These are phyloP conservation scores for Ustilago loliicola DNA, from an alignment of 1,284 basidiomycete genomes.

Conservation along the genomic window DNA sequence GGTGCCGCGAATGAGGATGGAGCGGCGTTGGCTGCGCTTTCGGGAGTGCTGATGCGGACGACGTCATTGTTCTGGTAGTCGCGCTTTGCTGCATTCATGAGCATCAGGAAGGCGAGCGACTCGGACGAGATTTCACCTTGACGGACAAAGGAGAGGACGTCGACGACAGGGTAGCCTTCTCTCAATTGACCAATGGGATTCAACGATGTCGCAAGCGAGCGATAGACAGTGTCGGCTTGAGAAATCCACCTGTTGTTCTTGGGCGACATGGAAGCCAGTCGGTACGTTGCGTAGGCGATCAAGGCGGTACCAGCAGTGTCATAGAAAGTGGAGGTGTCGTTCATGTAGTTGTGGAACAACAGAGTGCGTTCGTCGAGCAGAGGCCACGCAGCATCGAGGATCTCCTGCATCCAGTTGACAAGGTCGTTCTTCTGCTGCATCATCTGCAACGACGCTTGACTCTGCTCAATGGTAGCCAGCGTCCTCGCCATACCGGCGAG, in stretches of 20 bases:
- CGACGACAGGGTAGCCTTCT: constrained; percentile 53
- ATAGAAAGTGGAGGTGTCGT: constrained; percentile 53
- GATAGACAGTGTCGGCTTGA: constrained; percentile 57
- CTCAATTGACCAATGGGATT: constrained; percentile 49
- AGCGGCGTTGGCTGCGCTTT: constrained; percentile 23
- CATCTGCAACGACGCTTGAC: constrained; percentile 74
- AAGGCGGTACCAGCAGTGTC: constrained; percentile 63
- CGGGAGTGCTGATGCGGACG: constrained; percentile 29
- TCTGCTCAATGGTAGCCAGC: constrained; percentile 79
- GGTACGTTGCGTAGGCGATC: constrained; percentile 62
- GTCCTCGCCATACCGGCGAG: constrained; percentile 88
- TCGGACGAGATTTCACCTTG: constrained; percentile 59
- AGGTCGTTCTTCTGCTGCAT: constrained; percentile 77
- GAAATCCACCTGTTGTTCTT: constrained; percentile 33
- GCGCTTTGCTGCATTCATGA: constrained; percentile 62
- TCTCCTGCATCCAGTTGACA: constrained; percentile 78
- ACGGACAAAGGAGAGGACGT: constrained; percentile 58
- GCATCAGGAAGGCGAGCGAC: constrained; percentile 60
- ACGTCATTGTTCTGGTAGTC: constrained; percentile 56
- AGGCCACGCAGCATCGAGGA: constrained; percentile 79
- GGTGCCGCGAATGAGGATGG: background rate
- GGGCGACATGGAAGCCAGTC: constrained; percentile 60
- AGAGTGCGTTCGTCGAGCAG: constrained; percentile 71
- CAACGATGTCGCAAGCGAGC: constrained; percentile 48
- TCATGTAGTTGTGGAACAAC: constrained; percentile 66